Evolutionary conservation across 1,139 yeast species (phyloP), one percentile per base, ranked within the genome.

Genomic region (Kluyveromyces marxianus): DNA sequence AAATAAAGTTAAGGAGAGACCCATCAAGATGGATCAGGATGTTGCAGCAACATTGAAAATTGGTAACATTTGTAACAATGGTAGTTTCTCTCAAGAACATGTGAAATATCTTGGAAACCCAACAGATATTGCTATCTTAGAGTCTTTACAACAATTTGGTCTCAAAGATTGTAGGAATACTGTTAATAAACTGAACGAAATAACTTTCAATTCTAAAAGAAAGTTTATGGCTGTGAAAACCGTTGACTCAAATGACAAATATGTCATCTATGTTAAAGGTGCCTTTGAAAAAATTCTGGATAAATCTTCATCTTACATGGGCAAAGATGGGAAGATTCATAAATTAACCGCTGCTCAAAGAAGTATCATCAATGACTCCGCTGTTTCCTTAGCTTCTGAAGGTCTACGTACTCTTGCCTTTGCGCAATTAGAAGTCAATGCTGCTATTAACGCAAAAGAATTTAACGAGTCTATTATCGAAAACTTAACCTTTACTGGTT

Each of bases 391-490:
- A 67, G 96, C 97, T 1, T 67, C 71, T 26, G 89, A 86, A 52
- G 98, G 98, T 24, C 75, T 90, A 55, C 78, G 98, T 60, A 90
- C 90, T 30, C 72, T 92, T 50, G 94, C 85, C 0, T 77, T 89
- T 67, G 96, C 95, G 3, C 76, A 76, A 53, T 26, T 44, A 4
- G 52, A 49, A 7, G 25, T 41, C 4, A 32, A 44, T 6, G 7
- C 42, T 14, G 75, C 70, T 41, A 65, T 69, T 48, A 54, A 63
- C 35, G 56, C 56, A 28, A 68, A 62, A 35, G 58, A 67, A 8
- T 65, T 71, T 29, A 57, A 69, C 1, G 71, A 68, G 14, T 59
- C 56, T 36, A 64, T 62, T 48, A 86, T 86, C 27, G 58, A 71
- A 3, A 82, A 79, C 39, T 71, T 90, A 57, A 71, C 77, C 2